Conservation (phyloP, 176 grass and related monocot genomes). For the Canna indica region DNA sequence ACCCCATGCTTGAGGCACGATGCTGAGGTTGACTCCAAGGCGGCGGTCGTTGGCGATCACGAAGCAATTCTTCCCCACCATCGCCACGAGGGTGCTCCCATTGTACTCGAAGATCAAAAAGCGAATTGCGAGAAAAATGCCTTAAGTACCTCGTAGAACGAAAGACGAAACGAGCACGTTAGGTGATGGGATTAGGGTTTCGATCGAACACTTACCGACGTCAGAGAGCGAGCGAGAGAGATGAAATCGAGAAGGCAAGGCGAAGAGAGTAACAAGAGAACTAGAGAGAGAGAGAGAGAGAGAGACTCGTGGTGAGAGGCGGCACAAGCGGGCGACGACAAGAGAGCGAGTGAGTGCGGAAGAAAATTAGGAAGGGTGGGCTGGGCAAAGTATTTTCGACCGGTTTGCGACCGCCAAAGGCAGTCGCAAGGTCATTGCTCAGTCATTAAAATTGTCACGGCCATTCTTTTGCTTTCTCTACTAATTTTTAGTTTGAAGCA, state of each 20-base stretch:
- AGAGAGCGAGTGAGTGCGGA: too few relatives aligned
- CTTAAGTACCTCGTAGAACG: not conserved
- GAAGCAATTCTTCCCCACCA: slow-evolving; percentile 98
- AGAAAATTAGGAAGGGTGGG: too few relatives aligned
- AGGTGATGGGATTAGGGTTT: not conserved
- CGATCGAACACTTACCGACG: slow-evolving; percentile 5
- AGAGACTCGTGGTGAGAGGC: too few relatives aligned
- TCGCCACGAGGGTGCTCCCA: slow-evolving; percentile 82
- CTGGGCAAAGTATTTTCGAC: too few relatives aligned
- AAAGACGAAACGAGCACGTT: not conserved
- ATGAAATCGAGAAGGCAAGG: too few relatives aligned
- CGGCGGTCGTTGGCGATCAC: slow-evolving; percentile 86
- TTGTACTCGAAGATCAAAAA: slow-evolving; percentile 93
- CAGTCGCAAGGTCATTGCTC: too few relatives aligned
- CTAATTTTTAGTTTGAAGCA: too few relatives aligned
- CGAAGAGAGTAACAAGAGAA: not conserved
- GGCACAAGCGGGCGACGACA: too few relatives aligned
- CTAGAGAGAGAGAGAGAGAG: not conserved
- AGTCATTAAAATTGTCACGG: too few relatives aligned
- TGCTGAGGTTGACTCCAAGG: slow-evolving; percentile 78
- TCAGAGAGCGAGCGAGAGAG: not conserved
- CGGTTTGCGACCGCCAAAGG: too few relatives aligned
- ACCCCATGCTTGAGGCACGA: slow-evolving; percentile 81
- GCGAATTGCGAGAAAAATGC: not conserved
- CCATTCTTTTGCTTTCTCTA: too few relatives aligned